Evolutionary conservation across 2,329 filamentous ascomycete species (phyloP).

Genomic region (Diaporthe nobilis): DNA sequence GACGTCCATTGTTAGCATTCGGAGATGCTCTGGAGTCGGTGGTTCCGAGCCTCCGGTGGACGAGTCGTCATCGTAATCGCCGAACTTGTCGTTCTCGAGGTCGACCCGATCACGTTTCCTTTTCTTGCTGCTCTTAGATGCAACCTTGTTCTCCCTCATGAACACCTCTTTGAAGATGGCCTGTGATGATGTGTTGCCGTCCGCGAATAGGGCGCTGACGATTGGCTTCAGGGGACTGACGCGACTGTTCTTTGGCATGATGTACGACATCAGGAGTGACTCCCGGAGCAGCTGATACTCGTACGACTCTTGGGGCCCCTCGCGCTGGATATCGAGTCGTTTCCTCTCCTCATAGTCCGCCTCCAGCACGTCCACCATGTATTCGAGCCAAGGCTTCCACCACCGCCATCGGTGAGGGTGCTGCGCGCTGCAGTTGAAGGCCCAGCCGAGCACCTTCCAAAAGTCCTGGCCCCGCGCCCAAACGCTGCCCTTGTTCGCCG

Average conservation of each 20-base stretch:
- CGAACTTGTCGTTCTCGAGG: conserved; percentile 71
- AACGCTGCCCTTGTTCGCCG: conserved; percentile 76
- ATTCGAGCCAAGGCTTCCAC: conserved; percentile 85
- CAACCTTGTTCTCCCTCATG: conserved; percentile 71
- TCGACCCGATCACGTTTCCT: conserved; percentile 67
- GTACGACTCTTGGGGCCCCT: conserved; percentile 44
- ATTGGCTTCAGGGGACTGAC: conserved; percentile 67
- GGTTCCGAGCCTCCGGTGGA: conserved; percentile 63
- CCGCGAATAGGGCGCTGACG: conserved; percentile 77
- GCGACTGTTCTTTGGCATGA: conserved; percentile 58
- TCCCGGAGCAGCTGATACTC: conserved; percentile 58
- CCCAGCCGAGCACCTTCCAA: conserved; percentile 92
- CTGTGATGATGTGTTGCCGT: conserved; percentile 68
- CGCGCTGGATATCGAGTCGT: conserved; percentile 58
- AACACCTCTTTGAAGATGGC: conserved; percentile 77
- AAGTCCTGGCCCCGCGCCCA: conserved; percentile 88
- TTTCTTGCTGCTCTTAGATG: conserved; percentile 60
- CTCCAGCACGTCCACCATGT: conserved; percentile 84
- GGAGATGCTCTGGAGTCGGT: conserved; percentile 58
- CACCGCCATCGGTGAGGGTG: conserved; percentile 82
- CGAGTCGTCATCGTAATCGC: conserved; percentile 69
- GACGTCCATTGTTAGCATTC: conserved; percentile 52
- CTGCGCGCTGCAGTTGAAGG: conserved; percentile 86
- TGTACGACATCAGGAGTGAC: conserved; percentile 74
- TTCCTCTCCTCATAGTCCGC: conserved; percentile 75